Conservation (phyloP, 371 early-diverging fungal species). For the Mucor velutinosus region DNA sequence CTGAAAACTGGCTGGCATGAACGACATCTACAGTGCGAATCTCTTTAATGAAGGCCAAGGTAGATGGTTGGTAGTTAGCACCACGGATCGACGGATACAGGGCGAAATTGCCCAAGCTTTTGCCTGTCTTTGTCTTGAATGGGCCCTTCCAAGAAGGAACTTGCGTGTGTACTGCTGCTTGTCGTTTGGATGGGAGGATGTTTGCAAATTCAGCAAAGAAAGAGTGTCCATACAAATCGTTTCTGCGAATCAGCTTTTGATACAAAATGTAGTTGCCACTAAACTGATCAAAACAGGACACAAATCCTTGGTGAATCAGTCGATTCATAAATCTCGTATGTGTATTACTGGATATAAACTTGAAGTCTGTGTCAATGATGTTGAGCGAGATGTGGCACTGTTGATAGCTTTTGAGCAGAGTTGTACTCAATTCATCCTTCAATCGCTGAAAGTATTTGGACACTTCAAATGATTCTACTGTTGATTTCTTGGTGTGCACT, state of each 20-base stretch:
- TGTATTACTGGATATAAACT: background rate
- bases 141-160: conserved; percentile 18
- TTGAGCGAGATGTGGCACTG: background rate
- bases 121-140: conserved; percentile 10
- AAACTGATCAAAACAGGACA: conserved; percentile 1
- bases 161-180: background rate
- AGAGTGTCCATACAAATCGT: conserved; percentile 12
- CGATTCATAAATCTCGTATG: background rate
- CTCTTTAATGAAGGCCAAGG: conserved; percentile 5
- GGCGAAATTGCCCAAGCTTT: background rate
- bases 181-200: background rate
- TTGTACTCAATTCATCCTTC: background rate
- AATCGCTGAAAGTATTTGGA: conserved; percentile 9
- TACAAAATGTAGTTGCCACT: conserved; percentile 4
- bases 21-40: background rate
- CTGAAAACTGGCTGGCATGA: conserved; percentile 14
- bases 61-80: background rate
- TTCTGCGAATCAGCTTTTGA: background rate
- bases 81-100: background rate
- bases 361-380: background rate
- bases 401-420: conserved; percentile 6
- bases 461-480: background rate
- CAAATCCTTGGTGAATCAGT: conserved; percentile 8
- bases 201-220: conserved; percentile 16
- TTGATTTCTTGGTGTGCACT: background rate